Evolutionary conservation across 1,139 yeast species (phyloP), one percentile per base, ranked within the genome.

Genomic region (Keqinozyma sinolaborantium): DNA sequence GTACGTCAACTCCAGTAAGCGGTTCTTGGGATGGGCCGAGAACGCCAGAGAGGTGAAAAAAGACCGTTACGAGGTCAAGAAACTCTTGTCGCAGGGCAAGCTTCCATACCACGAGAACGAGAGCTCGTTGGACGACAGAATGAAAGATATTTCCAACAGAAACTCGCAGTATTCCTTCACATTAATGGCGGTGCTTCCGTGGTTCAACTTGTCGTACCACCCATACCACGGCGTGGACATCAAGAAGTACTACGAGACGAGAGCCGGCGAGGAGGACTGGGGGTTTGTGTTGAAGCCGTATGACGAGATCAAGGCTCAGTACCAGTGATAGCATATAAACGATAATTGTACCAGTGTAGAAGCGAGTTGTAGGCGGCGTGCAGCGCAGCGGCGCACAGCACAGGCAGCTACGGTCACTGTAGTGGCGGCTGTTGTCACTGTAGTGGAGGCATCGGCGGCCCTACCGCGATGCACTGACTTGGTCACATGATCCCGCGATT

Each of bases 161-260:
- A 83, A 84, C 67, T 82, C 95, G 15, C 84, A 81, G 47, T 80
- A 79, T 54, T 78, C 95, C 6, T 79, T 78, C 48, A 59, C 77
- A 38, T 63, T 71, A 36, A 54, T 81, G 48, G 77, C 81, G 35
- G 54, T 83, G 41, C 60, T 85, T 49, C 95, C 95, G 24, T 82
- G 90, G 88, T 84, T 86, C 68, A 86, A 86, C 61, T 64, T 83
- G 43, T 88, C 81, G 30, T 64, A 79, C 52, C 95, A 86, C 58
- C 88, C 86, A 47, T 82, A 79, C 63, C 95, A 86, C 57, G 95
- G 94, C 23, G 80, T 83, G 36, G 83, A 81, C 52, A 66, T 83
- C 37, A 66, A 71, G 45, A 81, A 77, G 54, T 83, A 83, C 56
- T 81, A 81, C 55, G 85, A 78, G 57, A 73, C 70, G 32, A 69